Percentiles rank a stretch among this genome's conserved stretches.
Conservation (phyloP, 2,329 filamentous ascomycete genomes). For the Diplodia seriata region DNA sequence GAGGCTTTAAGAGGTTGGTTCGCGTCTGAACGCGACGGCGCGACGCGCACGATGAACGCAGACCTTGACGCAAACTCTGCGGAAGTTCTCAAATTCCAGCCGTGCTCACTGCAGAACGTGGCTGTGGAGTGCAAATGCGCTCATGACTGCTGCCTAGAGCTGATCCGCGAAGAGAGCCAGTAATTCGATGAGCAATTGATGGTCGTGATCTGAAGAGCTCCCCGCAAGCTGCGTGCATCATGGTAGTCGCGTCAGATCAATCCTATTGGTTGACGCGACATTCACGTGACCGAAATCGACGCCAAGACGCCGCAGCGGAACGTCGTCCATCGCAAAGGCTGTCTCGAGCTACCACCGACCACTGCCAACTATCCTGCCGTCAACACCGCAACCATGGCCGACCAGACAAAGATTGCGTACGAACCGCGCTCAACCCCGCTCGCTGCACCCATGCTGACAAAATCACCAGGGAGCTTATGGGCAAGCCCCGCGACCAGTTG, state of each 20-base stretch:
- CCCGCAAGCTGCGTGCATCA: slow-evolving; percentile 23
- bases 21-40: slow-evolving; percentile 30
- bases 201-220: slow-evolving; percentile 1
- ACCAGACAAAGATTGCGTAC: slow-evolving; percentile 54
- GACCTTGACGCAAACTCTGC: not conserved
- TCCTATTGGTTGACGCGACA: slow-evolving; percentile 7
- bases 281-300: not conserved
- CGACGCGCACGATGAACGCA: slow-evolving; percentile 4
- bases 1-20: slow-evolving; percentile 28
- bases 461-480: slow-evolving; percentile 77
- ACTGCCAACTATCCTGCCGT: not conserved
- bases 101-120: not conserved
- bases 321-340: slow-evolving; percentile 30
- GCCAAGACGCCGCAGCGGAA: not conserved
- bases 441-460: slow-evolving; percentile 37
- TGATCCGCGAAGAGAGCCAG: not conserved
- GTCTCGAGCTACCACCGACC: slow-evolving; percentile 11
- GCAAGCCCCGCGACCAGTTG: slow-evolving; percentile 87
- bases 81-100: slow-evolving; percentile 3
- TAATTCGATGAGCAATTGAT: slow-evolving; percentile 1
- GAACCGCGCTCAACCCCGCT: slow-evolving; percentile 31
- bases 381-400: slow-evolving; percentile 37
- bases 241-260: slow-evolving; percentile 4
- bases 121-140: not conserved
- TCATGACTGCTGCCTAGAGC: slow-evolving; percentile 4